Evolutionary conservation across 257 asterid species (phyloP).

Genomic region (Penstemon newberryi): DNA sequence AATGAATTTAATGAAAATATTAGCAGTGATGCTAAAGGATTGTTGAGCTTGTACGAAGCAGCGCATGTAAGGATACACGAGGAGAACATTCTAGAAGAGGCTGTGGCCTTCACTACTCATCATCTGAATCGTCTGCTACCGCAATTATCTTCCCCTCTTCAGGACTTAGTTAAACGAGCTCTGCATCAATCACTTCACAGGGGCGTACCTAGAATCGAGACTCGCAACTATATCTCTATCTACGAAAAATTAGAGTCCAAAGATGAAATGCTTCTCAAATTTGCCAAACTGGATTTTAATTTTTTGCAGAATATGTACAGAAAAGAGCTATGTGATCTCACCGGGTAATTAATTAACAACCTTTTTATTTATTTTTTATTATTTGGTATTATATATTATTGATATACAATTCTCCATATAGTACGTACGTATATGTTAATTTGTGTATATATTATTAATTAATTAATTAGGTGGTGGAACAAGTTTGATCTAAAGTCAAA

Average conservation of each 20-base stretch:
- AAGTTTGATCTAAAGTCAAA: conserved; percentile 14
- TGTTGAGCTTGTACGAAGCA: too few species aligned
- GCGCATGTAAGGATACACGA: too few species aligned
- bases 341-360: not conserved
- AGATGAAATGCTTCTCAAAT: not conserved
- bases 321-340: conserved; percentile 4
- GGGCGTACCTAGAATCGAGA: conserved; percentile 5
- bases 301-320: conserved; percentile 17
- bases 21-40: too few species aligned
- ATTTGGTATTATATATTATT: not conserved
- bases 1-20: too few species aligned
- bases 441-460: not conserved
- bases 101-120: too few species aligned
- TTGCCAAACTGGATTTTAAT: conserved; percentile 1
- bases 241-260: not conserved
- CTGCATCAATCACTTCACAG: conserved; percentile 7
- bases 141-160: not conserved
- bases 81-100: too few species aligned
- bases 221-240: not conserved
- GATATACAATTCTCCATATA: not conserved
- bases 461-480: conserved; percentile 28
- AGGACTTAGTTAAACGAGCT: not conserved
- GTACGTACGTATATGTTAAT: not conserved
- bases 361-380: too few species aligned
- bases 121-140: not conserved